phyloP scores from a whole-genome alignment of 2,329 filamentous ascomycete species.

The Chrysoporthe deuterocubensis region DNA sequence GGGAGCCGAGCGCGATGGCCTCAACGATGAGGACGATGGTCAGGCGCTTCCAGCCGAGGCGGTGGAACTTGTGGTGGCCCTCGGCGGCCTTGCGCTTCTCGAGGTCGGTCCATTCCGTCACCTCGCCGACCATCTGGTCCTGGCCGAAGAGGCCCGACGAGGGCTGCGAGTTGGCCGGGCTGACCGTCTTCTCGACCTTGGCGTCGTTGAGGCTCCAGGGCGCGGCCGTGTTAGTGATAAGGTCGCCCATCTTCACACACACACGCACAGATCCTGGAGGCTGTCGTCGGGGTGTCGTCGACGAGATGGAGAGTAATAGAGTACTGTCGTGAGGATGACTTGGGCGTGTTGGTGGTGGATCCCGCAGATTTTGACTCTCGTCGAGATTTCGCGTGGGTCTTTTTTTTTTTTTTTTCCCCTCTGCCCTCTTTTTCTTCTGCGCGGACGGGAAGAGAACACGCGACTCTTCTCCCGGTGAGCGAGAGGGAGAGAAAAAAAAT shows the following conservation, averaged over 20 bases:
- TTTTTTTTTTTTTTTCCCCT: neutral
- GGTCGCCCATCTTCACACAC: conserved; percentile 19
- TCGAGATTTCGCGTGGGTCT: neutral
- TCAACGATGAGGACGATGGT: conserved; percentile 61
- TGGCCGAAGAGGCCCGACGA: conserved; percentile 26
- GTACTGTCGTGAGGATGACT: conserved; percentile 5
- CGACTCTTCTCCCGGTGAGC: neutral
- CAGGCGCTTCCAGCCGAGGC: conserved; percentile 61
- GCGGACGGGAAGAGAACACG: neutral
- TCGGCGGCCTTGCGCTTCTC: conserved; percentile 52
- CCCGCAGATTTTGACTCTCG: conserved; percentile 10
- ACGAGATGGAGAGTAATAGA: conserved; percentile 12
- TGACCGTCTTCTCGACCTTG: conserved; percentile 27
- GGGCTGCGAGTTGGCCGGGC: conserved; percentile 23
- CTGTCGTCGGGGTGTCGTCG: conserved; percentile 19
- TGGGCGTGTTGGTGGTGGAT: conserved; percentile 4
- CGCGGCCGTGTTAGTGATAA: conserved; percentile 15
- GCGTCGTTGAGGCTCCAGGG: conserved; percentile 13
- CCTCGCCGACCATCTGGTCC: conserved; percentile 26
- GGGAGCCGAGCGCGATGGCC: conserved; percentile 58
- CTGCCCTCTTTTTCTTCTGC: neutral
- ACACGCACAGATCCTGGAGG: no score
- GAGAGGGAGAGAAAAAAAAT: neutral
- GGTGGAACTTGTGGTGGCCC: conserved; percentile 54
- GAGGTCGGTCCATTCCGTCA: conserved; percentile 39